These are phyloP conservation scores for Solanum appendiculatum DNA, from an alignment of 257 asterid species.

Conservation along the genomic window DNA sequence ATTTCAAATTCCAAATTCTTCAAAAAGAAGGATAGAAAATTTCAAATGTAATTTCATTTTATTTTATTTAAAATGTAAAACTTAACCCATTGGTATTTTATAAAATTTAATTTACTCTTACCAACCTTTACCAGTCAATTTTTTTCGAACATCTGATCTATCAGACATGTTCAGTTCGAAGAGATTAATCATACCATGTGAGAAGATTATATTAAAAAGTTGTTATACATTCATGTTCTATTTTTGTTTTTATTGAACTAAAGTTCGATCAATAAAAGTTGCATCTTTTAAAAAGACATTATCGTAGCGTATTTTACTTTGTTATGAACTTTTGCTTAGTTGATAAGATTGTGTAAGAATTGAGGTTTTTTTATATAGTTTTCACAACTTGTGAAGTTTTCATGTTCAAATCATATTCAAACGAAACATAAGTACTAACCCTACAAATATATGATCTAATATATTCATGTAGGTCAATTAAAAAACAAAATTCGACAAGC, in stretches of 20 bases:
- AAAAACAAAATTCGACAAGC: neutral
- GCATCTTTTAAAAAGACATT: neutral
- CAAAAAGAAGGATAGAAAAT: neutral
- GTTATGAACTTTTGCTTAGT: neutral
- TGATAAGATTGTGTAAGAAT: neutral
- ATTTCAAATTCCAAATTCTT: too few species aligned
- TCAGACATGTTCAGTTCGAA: too few species aligned
- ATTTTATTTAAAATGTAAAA: neutral
- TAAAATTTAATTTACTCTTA: too few species aligned
- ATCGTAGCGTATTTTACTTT: neutral
- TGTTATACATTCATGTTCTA: neutral
- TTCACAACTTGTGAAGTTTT: neutral
- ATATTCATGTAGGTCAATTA: neutral
- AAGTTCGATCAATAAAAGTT: neutral
- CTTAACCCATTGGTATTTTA: too few species aligned
- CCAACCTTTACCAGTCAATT: too few species aligned
- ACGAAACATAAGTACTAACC: neutral
- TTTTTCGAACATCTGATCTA: too few species aligned
- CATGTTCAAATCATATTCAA: too few species aligned
- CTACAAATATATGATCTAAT: neutral
- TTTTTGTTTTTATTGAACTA: neutral
- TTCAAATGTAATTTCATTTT: neutral
- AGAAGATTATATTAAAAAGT: neutral
- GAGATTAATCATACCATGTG: too few species aligned
- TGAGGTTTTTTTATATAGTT: neutral